These are phyloP conservation scores for Mycena leptocephala DNA, from an alignment of 768 basidiomycete genomes.

Conservation along the genomic window DNA sequence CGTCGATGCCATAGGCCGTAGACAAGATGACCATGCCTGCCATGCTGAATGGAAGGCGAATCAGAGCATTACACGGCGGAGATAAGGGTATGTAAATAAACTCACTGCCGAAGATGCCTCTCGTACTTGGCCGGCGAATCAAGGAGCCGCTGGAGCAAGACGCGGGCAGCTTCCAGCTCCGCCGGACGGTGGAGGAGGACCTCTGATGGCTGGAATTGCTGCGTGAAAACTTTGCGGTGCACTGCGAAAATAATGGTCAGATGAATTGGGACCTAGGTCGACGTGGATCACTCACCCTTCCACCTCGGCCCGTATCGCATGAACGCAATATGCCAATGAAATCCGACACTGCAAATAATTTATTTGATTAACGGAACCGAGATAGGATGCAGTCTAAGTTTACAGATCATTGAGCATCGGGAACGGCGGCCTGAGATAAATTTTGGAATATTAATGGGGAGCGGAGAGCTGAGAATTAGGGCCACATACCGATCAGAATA, in stretches of 20 bases:
- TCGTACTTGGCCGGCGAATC: conserved; percentile 24
- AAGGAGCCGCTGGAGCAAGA: conserved; percentile 21
- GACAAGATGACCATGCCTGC: conserved; percentile 41
- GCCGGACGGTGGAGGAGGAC: conserved; percentile 19
- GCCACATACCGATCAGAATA: conserved; percentile 22
- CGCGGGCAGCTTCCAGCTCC: conserved; percentile 15
- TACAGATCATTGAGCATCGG: conserved; percentile 29
- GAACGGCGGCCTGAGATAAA: conserved; percentile 6
- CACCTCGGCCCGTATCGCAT: conserved; percentile 19
- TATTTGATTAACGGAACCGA: not conserved
- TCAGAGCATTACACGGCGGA: not conserved
- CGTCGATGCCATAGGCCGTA: conserved; percentile 53
- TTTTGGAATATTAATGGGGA: not conserved
- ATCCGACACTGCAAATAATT: not conserved
- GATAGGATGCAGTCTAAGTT: too few relatives aligned
- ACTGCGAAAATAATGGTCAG: not conserved
- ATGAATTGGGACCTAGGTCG: not conserved
- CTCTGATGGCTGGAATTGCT: conserved; percentile 27
- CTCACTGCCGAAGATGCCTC: conserved; percentile 35
- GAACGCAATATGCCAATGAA: not conserved
- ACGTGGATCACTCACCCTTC: not conserved
- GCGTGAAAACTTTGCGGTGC: conserved; percentile 25
- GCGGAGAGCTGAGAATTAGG: too few relatives aligned
- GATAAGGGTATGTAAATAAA: not conserved
- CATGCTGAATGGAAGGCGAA: conserved; percentile 23